Evolutionary conservation across 805 yeast genomes (phyloP).

Genomic region (Yarrowia yakushimensis): DNA sequence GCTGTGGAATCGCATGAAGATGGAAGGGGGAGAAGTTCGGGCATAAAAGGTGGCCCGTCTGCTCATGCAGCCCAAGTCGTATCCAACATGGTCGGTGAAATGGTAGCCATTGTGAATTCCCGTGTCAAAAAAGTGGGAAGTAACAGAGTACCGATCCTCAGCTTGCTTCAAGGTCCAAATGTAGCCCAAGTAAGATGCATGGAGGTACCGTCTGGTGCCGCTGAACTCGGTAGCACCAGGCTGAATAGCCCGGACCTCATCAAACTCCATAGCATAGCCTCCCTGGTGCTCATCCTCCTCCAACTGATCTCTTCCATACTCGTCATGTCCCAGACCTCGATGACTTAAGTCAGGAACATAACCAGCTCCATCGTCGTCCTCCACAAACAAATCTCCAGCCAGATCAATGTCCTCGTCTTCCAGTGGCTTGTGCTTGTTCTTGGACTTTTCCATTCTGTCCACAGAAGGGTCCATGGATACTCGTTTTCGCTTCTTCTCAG

Average conservation of each 20-base stretch:
- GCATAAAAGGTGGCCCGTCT: constrained; percentile 65
- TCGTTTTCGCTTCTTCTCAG: not conserved
- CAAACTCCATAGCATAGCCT: not conserved
- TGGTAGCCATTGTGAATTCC: constrained; percentile 74
- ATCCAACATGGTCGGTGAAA: constrained; percentile 69
- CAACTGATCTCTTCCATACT: constrained; percentile 2
- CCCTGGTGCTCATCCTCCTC: constrained; percentile 20
- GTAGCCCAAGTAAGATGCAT: constrained; percentile 78
- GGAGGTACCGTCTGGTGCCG: constrained; percentile 65
- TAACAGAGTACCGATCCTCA: constrained; percentile 60
- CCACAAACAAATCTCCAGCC: constrained; percentile 46
- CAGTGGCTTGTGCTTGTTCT: not conserved
- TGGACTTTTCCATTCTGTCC: not conserved
- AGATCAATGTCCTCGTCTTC: constrained; percentile 34
- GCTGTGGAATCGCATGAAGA: constrained; percentile 69
- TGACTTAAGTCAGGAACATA: constrained; percentile 33
- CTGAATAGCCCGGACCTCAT: constrained; percentile 54
- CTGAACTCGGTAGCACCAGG: constrained; percentile 88
- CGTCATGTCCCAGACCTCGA: constrained; percentile 15
- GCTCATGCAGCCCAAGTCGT: constrained; percentile 72
- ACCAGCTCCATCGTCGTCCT: constrained; percentile 62
- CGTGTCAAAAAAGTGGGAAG: constrained; percentile 82
- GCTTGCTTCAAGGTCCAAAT: constrained; percentile 69
- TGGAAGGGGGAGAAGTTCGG: not conserved
- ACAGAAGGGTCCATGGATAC: not conserved